Base-by-base conservation (phyloP, 768 basidiomycete genomes). In the Mycena galopus region DNA sequence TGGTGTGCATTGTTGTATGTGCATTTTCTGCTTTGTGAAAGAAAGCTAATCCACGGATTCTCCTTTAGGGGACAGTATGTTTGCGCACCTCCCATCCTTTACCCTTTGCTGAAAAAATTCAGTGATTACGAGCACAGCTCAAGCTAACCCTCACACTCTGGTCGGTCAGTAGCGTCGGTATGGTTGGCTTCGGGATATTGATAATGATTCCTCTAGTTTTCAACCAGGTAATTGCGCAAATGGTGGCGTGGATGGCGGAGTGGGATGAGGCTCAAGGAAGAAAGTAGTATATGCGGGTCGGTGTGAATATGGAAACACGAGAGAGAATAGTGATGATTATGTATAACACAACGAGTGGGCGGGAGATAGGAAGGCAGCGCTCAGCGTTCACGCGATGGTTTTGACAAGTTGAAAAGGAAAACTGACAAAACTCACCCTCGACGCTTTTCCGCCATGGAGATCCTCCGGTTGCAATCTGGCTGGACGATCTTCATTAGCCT, bases 1-100 rank as follows among this genome's bases (percentile, higher is more conserved):
- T 16, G 72, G 72, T 27, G 72, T 73, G 17, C 72, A 73, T n/a
- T 73, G 72, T 21, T 73, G 72, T 73, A 60, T n/a, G 72, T 69
- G 23, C n/a, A n/a, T 53, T 61, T 50, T 5, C 23, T 12, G n/a
- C 23, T 14, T 60, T 19, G 32, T 47, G 25, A 19, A 25, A 17
- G 23, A 11, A n/a, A 63, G 21, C 57, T 65, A 16, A 68, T 8
- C 12, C 3, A 27, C 35, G 27, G n/a, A n/a, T n/a, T 44, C 0
- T 23, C 56, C 23, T 61, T n/a, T 29, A 73, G 72, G 72, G 72
- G 72, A 73, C 37, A 73, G 70, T 71, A 66, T 19, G 70, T 71
- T 29, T 35, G 44, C n/a, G 16, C 42, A 19, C 12, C 57, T 19
- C n/a, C n/a, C n/a, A n/a, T n/a, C 39, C 19, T 25, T 17, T 33